phyloP scores from a whole-genome alignment of 2,329 filamentous ascomycete species.

The Penicillium sp. region DNA sequence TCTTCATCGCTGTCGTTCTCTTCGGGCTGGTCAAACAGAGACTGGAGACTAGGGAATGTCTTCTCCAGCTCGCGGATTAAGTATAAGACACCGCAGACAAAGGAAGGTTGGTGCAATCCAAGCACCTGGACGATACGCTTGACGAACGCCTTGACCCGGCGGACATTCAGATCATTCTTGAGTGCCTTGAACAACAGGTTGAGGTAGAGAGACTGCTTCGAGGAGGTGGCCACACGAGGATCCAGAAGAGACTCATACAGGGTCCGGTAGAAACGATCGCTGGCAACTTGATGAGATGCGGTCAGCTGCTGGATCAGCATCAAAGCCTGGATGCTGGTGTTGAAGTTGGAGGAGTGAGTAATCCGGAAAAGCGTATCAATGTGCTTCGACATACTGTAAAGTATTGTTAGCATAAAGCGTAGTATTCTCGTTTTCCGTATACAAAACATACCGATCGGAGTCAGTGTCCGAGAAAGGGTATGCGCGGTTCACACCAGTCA shows the following conservation, averaged over 20 bases:
- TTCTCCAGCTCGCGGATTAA: conserved; percentile 76
- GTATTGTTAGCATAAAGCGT: conserved; percentile 18
- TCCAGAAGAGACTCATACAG: conserved; percentile 94
- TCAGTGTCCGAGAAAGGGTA: conserved; percentile 87
- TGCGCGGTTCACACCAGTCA: conserved; percentile 93
- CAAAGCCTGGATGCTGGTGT: conserved; percentile 93
- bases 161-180: conserved; percentile 85
- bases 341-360: conserved; percentile 97
- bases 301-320: conserved; percentile 93
- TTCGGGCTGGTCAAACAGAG: conserved; percentile 77
- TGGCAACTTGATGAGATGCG: conserved; percentile 71
- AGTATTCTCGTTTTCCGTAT: neutral
- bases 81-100: conserved; percentile 89
- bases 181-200: conserved; percentile 86
- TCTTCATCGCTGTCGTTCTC: conserved; percentile 68
- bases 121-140: conserved; percentile 89
- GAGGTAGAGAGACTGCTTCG: conserved; percentile 92
- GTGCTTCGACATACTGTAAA: conserved; percentile 70
- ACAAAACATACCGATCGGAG: conserved; percentile 61
- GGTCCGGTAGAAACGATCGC: conserved; percentile 90
- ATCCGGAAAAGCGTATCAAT: conserved; percentile 93
- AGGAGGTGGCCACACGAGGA: conserved; percentile 80
- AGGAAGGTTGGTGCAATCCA: conserved; percentile 84
- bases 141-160: conserved; percentile 90
- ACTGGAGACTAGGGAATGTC: conserved; percentile 75